Percentiles rank a stretch among this genome's conserved stretches.
phyloP scores from a whole-genome alignment of 129 eudicot genomes.

The Arctium minus region DNA sequence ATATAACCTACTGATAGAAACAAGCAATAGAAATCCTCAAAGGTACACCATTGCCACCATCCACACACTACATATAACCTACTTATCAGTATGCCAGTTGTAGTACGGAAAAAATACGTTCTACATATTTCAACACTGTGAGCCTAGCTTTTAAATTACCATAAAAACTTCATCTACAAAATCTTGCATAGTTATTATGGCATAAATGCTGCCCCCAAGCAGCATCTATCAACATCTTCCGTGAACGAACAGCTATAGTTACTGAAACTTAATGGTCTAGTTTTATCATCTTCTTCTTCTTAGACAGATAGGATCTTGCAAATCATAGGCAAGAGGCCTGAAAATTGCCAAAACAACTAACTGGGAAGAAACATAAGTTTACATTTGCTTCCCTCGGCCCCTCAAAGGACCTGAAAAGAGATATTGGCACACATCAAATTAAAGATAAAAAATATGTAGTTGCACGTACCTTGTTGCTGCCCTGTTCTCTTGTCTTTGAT shows the following conservation, averaged over 20 bases:
- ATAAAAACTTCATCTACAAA: constrained; percentile 25
- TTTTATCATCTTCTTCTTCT: constrained; percentile 62
- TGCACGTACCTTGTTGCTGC: constrained; percentile 89
- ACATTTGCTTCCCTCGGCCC: constrained; percentile 66
- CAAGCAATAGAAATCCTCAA: constrained; percentile 28
- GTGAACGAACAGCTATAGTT: constrained; percentile 17
- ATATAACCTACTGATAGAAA: not conserved
- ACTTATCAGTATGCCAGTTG: constrained; percentile 18
- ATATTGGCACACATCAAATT: constrained; percentile 31
- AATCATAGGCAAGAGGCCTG: constrained; percentile 47
- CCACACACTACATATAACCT: constrained; percentile 22
- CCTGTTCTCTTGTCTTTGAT: constrained; percentile 95
- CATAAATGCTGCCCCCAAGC: constrained; percentile 20
- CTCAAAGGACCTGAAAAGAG: constrained; percentile 84
- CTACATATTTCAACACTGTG: constrained; percentile 26
- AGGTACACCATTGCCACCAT: constrained; percentile 26
- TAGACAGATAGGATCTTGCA: constrained; percentile 49
- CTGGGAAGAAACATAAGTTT: constrained; percentile 66
- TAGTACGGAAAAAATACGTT: constrained; percentile 26
- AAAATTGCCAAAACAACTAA: constrained; percentile 45
- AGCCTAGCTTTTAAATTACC: constrained; percentile 21
- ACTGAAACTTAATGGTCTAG: constrained; percentile 27
- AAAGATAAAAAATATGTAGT: constrained; percentile 1
- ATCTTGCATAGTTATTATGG: constrained; percentile 25
- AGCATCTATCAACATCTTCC: constrained; percentile 37